A percentile compares a stretch with the other conserved stretches of the same genome.
phyloP scores from a whole-genome alignment of 2,329 filamentous ascomycete species.

The Aspergillus phoenicis region DNA sequence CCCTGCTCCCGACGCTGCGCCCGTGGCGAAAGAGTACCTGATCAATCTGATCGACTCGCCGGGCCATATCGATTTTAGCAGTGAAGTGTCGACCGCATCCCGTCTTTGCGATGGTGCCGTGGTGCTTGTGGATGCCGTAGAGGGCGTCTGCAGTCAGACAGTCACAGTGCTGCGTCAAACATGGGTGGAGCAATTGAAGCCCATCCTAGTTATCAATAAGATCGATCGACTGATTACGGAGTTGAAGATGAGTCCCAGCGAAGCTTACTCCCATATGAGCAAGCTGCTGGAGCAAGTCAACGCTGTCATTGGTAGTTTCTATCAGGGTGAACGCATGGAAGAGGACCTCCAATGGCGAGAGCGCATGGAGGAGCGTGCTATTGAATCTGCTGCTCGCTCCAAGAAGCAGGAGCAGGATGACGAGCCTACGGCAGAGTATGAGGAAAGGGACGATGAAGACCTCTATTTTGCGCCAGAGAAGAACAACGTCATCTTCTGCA shows the following conservation, averaged over 20 bases:
- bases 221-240: slow-evolving; percentile 95
- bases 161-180: slow-evolving; percentile 94
- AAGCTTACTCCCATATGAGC: slow-evolving; percentile 86
- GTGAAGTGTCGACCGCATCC: slow-evolving; percentile 94
- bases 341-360: slow-evolving; percentile 96
- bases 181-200: slow-evolving; percentile 94
- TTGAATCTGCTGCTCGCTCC: slow-evolving; percentile 65
- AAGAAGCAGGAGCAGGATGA: slow-evolving; percentile 44
- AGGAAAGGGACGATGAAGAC: slow-evolving; percentile 93
- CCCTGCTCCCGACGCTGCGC: slow-evolving; percentile 65
- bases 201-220: slow-evolving; percentile 95
- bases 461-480: slow-evolving; percentile 98
- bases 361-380: slow-evolving; percentile 82
- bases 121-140: slow-evolving; percentile 92
- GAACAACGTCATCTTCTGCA: slow-evolving; percentile 98
- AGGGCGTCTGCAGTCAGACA: slow-evolving; percentile 97
- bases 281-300: slow-evolving; percentile 95
- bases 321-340: slow-evolving; percentile 97
- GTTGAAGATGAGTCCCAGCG: slow-evolving; percentile 85
- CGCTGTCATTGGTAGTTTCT: slow-evolving; percentile 94
- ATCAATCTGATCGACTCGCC: slow-evolving; percentile 98
- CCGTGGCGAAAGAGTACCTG: slow-evolving; percentile 82
- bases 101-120: slow-evolving; percentile 92
- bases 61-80: slow-evolving; percentile 98
- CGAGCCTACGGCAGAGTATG: slow-evolving; percentile 64